phyloP scores from a whole-genome alignment of 2,329 filamentous ascomycete genomes.

The Xylariaceae sp. region DNA sequence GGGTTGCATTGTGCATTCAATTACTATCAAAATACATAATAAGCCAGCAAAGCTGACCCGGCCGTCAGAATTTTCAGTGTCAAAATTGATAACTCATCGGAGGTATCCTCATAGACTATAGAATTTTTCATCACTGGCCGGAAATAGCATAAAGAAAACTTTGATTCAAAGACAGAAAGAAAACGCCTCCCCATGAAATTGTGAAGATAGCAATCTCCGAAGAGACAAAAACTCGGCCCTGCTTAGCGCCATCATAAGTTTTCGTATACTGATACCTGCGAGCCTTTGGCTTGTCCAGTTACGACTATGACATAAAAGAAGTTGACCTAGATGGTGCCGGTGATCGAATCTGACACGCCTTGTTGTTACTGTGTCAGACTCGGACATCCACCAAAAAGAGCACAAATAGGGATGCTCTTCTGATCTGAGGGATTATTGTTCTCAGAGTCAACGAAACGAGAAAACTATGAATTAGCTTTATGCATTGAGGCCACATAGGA shows the following conservation, averaged over 20 bases:
- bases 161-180: not conserved
- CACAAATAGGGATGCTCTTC: not conserved
- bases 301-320: not conserved
- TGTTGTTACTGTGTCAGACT: not conserved
- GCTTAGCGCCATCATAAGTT: not conserved
- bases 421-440: not conserved
- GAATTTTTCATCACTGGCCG: constrained; percentile 37
- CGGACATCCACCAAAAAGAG: not conserved
- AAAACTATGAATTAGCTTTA: not conserved
- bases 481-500: not conserved
- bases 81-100: constrained; percentile 35
- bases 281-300: not conserved
- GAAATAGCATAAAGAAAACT: not conserved
- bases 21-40: not conserved
- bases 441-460: not conserved
- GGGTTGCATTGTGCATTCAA: not conserved
- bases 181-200: not conserved
- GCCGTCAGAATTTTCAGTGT: constrained; percentile 43
- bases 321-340: not conserved
- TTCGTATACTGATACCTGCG: not conserved
- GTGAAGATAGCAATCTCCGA: not conserved
- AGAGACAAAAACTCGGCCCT: not conserved
- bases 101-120: constrained; percentile 37
- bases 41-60: constrained; percentile 3
- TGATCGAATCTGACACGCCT: not conserved